A percentile compares a stretch with the other conserved stretches of the same genome.
Conservation (phyloP, 1,139 yeast genomes). For the Pichia sp. region DNA sequence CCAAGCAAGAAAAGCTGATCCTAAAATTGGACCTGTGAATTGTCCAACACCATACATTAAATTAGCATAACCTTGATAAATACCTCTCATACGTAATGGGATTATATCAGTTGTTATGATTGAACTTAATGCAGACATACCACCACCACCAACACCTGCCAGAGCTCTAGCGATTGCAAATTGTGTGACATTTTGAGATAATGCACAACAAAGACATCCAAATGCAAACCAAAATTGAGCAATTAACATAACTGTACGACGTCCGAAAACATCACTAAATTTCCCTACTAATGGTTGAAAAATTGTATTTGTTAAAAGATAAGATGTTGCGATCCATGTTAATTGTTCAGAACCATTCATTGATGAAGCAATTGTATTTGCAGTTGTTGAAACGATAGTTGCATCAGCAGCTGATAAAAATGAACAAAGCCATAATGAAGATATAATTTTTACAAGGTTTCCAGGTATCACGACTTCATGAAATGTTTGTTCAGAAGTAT, state of each 20-base stretch:
- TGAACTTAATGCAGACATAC: slow-evolving; percentile 30
- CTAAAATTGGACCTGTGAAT: slow-evolving; percentile 38
- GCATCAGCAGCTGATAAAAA: slow-evolving; percentile 33
- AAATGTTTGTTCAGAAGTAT: slow-evolving; percentile 11
- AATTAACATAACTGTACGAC: slow-evolving; percentile 29
- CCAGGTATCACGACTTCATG: slow-evolving; percentile 23
- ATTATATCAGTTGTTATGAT: slow-evolving; percentile 32
- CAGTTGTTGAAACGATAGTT: slow-evolving; percentile 35
- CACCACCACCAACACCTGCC: slow-evolving; percentile 34
- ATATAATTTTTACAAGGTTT: slow-evolving; percentile 22
- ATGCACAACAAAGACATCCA: slow-evolving; percentile 30
- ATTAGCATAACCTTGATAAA: slow-evolving; percentile 35
- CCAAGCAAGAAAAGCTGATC: slow-evolving; percentile 34
- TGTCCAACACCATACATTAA: slow-evolving; percentile 37
- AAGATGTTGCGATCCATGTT: slow-evolving; percentile 39
- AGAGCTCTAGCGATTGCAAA: slow-evolving; percentile 30
- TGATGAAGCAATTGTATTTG: slow-evolving; percentile 33
- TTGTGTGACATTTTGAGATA: slow-evolving; percentile 24
- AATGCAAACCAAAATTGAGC: slow-evolving; percentile 43
- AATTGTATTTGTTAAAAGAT: slow-evolving; percentile 50
- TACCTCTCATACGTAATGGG: slow-evolving; percentile 29
- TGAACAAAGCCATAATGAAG: slow-evolving; percentile 33
- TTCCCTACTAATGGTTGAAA: slow-evolving; percentile 81
- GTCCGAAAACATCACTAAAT: slow-evolving; percentile 53
- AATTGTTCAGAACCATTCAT: slow-evolving; percentile 35